A percentile compares a stretch with the other conserved stretches of the same genome.
Evolutionary conservation across 2,329 filamentous ascomycete genomes (phyloP).

Genomic region (Ceratocystis diversiconidia): DNA sequence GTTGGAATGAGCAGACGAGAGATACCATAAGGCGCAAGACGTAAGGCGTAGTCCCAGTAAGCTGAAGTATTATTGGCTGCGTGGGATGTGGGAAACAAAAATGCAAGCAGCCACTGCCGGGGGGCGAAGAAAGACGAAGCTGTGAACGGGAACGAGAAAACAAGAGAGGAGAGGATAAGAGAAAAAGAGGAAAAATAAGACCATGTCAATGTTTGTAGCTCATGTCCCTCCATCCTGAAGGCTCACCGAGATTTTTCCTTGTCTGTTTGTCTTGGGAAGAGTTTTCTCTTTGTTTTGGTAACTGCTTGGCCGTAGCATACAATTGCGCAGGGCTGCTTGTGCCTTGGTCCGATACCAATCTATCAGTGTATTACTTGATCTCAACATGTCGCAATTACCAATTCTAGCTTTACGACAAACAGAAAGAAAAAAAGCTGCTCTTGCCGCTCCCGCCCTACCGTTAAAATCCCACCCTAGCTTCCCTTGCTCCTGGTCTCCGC

Average conservation of each 20-base stretch:
- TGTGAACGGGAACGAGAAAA: not conserved
- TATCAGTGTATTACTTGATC: not conserved
- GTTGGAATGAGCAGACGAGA: not conserved
- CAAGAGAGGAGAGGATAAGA: not conserved
- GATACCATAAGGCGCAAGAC: not conserved
- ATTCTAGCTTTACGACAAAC: not conserved
- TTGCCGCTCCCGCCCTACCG: conserved; percentile 11
- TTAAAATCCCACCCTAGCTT: conserved; percentile 9
- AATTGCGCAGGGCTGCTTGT: not conserved
- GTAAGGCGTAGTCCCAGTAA: not conserved
- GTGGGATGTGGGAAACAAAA: not conserved
- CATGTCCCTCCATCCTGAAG: not conserved
- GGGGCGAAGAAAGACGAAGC: not conserved
- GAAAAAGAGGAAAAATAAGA: not conserved
- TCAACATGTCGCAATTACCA: not conserved
- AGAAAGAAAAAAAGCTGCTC: not conserved
- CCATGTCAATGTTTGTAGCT: not conserved
- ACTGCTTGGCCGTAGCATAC: not conserved
- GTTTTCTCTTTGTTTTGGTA: not conserved
- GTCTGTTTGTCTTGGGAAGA: not conserved
- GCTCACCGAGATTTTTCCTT: not conserved
- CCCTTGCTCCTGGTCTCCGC: no score
- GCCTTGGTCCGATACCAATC: not conserved
- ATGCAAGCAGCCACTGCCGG: not conserved
- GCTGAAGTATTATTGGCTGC: not conserved